A percentile compares a stretch with the other conserved stretches of the same genome.
Evolutionary conservation across 495 filamentous ascomycete species (phyloP).

Genomic region (Usnea hakonensis): DNA sequence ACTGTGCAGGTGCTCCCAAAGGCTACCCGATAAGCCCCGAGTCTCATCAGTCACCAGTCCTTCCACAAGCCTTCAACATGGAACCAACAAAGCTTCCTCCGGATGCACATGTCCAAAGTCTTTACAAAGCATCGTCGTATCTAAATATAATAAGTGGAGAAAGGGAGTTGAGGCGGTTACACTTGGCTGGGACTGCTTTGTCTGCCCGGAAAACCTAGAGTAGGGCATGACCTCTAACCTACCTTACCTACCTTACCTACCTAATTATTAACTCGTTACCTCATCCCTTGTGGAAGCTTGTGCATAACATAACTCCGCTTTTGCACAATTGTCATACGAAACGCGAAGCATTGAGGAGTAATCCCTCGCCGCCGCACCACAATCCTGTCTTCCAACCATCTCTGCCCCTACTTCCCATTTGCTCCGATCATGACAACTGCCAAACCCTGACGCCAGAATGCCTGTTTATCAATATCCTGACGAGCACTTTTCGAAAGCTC

Average conservation of each 20-base stretch:
- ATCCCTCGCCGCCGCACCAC: background rate
- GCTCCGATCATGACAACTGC: background rate
- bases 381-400: background rate
- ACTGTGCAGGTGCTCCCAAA: no score
- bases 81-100: background rate
- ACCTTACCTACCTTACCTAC: no score
- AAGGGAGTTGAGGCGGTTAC: background rate
- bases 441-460: conserved; percentile 35
- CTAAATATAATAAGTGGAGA: background rate
- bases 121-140: background rate
- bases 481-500: conserved; percentile 10
- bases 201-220: no score
- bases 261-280: no score
- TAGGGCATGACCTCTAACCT: no score
- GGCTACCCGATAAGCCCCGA: conserved; percentile 10
- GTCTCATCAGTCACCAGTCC: conserved; percentile 3
- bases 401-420: background rate
- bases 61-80: conserved; percentile 1
- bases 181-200: background rate
- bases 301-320: conserved; percentile 17
- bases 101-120: background rate
- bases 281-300: conserved; percentile 1
- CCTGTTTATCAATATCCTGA: conserved; percentile 49
- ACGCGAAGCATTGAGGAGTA: background rate
- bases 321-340: conserved; percentile 13